A percentile compares a stretch with the other conserved stretches of the same genome.
Conservation (phyloP, 73 alveolate genomes). For the Tetrahymena malaccensis region DNA sequence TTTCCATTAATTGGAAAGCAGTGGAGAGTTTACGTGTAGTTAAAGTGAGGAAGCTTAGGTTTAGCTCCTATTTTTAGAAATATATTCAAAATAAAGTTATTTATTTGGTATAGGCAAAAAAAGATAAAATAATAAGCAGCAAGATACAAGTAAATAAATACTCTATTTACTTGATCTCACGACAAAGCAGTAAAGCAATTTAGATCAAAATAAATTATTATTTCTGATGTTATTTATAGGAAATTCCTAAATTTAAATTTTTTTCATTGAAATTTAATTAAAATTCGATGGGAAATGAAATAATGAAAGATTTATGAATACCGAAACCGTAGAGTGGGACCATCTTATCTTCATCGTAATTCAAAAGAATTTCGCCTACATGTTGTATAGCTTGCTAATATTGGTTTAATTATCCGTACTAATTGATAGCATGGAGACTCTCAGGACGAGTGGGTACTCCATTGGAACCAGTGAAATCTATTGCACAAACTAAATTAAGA, state of each 20-base stretch:
- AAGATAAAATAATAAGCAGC: not conserved
- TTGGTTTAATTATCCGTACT: constrained; percentile 46
- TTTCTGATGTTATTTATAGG: not conserved
- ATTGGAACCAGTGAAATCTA: constrained; percentile 92
- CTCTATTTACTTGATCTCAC: not conserved
- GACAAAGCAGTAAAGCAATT: no score
- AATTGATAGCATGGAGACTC: constrained; percentile 67
- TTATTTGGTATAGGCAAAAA: constrained; percentile 6
- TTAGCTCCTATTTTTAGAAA: not conserved
- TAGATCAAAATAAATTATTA: no score
- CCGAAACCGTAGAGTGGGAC: constrained; percentile 95
- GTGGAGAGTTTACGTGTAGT: constrained; percentile 15
- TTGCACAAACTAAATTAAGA: constrained; percentile 72
- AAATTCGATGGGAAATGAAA: not conserved
- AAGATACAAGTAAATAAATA: no score
- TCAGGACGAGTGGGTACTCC: constrained; percentile 49
- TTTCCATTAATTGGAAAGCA: constrained; percentile 43
- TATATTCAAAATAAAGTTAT: no score
- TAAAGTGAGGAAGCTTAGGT: constrained; percentile 14
- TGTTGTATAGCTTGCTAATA: constrained; percentile 67
- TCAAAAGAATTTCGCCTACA: constrained; percentile 74
- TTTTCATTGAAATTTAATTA: not conserved
- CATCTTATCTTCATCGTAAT: constrained; percentile 83
- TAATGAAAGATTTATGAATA: not conserved
- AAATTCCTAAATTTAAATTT: not conserved